Conservation (phyloP, 2,329 filamentous ascomycete species). For the Paracoccidioides brasiliensis region DNA sequence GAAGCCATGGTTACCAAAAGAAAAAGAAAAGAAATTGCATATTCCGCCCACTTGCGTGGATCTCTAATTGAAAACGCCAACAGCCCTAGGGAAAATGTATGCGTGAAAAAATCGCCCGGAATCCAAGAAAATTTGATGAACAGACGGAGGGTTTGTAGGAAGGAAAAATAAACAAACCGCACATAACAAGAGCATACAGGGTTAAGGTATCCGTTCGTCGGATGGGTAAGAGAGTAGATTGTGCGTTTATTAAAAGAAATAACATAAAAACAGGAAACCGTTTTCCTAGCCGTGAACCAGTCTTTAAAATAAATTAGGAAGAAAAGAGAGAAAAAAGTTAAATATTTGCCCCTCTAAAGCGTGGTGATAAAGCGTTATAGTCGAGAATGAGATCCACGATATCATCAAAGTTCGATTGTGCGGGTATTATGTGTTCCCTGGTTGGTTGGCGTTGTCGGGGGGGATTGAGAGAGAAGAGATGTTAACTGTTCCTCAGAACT, state of each 20-base stretch:
- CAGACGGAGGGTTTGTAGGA: background rate
- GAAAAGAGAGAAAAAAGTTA: background rate
- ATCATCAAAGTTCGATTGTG: background rate
- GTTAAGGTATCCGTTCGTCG: background rate
- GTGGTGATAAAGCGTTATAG: background rate
- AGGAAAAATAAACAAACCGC: no score
- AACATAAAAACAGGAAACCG: background rate
- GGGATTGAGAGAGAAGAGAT: background rate
- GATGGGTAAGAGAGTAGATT: background rate
- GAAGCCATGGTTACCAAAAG: background rate
- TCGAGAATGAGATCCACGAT: conserved; percentile 1
- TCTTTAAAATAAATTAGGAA: background rate
- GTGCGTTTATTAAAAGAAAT: conserved; percentile 1
- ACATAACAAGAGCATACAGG: no score
- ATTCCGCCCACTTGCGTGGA: no score
- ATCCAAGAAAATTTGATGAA: background rate
- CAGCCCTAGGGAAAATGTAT: background rate
- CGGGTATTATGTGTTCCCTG: background rate
- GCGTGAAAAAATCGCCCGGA: background rate
- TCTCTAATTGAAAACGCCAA: background rate
- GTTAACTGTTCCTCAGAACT: background rate
- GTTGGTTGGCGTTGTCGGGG: background rate
- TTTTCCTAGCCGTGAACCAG: background rate
- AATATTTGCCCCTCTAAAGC: background rate
- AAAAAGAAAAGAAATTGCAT: no score